Percentiles rank a stretch among this genome's conserved stretches.
These are phyloP conservation scores for Arthrobotrys sinensis DNA, from an alignment of 2,329 filamentous ascomycete species.

Conservation along the genomic window DNA sequence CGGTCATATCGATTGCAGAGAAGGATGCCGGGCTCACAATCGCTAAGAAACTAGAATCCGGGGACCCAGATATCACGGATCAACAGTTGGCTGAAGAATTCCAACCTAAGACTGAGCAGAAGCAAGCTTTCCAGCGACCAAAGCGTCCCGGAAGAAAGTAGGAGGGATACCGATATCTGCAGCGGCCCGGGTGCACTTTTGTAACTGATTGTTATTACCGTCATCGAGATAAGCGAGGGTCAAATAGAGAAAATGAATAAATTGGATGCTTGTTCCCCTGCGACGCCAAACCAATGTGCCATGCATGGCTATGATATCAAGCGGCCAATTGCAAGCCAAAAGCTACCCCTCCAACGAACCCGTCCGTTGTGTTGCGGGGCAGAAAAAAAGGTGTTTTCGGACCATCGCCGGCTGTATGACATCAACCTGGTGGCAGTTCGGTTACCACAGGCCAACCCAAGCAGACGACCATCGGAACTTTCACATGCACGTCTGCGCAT, in stretches of 20 bases:
- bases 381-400: constrained; percentile 46
- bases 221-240: constrained; percentile 58
- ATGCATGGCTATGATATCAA: too few species aligned
- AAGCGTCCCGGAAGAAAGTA: constrained; percentile 79
- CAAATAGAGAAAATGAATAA: constrained; percentile 34
- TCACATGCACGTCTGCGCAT: constrained; percentile 45
- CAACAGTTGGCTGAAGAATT: constrained; percentile 77
- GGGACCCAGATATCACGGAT: constrained; percentile 78
- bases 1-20: constrained; percentile 77
- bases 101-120: constrained; percentile 77
- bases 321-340: background rate
- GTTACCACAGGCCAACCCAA: constrained; percentile 52
- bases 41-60: constrained; percentile 76
- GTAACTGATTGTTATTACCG: constrained; percentile 47
- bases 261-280: constrained; percentile 18
- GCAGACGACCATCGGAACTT: constrained; percentile 51
- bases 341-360: constrained; percentile 44
- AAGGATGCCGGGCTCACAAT: constrained; percentile 77
- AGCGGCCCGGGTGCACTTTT: constrained; percentile 24
- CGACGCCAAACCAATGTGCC: background rate
- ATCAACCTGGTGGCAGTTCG: constrained; percentile 55
- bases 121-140: constrained; percentile 81
- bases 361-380: constrained; percentile 57
- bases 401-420: constrained; percentile 60
- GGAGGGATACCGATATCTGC: constrained; percentile 13